Conservation (phyloP, 371 early-diverging fungal species). For the Choanephora cucurbitarum region DNA sequence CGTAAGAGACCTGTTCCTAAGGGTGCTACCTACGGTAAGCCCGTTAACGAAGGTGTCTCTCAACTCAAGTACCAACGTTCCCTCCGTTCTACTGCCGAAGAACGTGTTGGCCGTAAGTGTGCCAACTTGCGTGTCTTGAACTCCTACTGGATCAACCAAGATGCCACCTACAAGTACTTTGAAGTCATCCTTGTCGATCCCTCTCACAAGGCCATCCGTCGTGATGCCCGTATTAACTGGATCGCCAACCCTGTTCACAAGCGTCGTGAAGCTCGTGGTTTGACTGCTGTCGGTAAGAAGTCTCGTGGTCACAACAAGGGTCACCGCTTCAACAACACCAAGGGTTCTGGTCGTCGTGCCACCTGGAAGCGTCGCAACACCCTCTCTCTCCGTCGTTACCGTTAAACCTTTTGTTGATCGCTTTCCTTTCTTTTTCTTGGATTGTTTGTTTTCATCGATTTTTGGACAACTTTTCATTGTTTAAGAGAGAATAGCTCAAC, state of each 20-base stretch:
- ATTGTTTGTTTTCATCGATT: no score
- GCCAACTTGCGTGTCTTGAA: constrained; percentile 96
- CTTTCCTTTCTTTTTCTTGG: not conserved
- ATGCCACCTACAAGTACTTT: constrained; percentile 98
- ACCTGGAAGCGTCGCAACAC: constrained; percentile 81
- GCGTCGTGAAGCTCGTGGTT: constrained; percentile 98
- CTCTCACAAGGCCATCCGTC: constrained; percentile 95
- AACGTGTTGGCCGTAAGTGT: constrained; percentile 96
- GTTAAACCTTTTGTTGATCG: constrained; percentile 47
- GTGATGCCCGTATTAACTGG: constrained; percentile 99
- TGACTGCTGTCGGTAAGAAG: constrained; percentile 97
- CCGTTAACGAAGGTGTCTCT: constrained; percentile 95
- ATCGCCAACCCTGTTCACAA: constrained; percentile 97
- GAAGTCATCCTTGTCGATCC: constrained; percentile 99
- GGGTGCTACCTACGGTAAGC: constrained; percentile 99
- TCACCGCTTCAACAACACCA: constrained; percentile 97
- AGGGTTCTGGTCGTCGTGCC: constrained; percentile 92
- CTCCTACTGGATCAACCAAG: constrained; percentile 99
- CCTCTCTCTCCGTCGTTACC: constrained; percentile 81
- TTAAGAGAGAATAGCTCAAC: no score
- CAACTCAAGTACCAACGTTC: constrained; percentile 97
- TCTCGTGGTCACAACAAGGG: constrained; percentile 98
- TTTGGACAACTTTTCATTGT: no score
- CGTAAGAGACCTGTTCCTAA: constrained; percentile 96
- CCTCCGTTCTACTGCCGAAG: constrained; percentile 93